Percentiles rank a stretch among this genome's conserved stretches.
Evolutionary conservation across 768 basidiomycete genomes (phyloP).

Genomic region (Chalciporus sphaerocephalus): DNA sequence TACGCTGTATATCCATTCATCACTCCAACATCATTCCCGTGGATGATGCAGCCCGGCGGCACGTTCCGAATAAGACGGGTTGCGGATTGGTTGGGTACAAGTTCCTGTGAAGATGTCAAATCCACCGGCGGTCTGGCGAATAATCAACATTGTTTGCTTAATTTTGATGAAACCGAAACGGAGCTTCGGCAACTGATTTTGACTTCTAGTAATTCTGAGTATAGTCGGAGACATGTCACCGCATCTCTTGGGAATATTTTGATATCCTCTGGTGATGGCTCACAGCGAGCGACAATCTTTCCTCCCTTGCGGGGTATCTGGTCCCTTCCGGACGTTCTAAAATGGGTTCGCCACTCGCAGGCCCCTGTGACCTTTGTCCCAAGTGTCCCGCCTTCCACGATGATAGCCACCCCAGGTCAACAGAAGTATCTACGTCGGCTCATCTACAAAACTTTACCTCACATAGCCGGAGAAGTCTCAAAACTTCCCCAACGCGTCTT

Average conservation of each 20-base stretch:
- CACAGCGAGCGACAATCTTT: slow-evolving; percentile 36
- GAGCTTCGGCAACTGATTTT: slow-evolving; percentile 15
- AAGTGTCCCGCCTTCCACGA: slow-evolving; percentile 39
- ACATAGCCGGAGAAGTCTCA: slow-evolving; percentile 4
- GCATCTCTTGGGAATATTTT: slow-evolving; percentile 58
- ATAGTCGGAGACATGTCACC: slow-evolving; percentile 24
- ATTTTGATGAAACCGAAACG: slow-evolving; percentile 22
- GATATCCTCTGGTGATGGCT: slow-evolving; percentile 36
- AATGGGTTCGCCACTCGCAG: slow-evolving; percentile 40
- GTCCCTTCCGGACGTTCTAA: slow-evolving; percentile 39
- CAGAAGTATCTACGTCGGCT: slow-evolving; percentile 44
- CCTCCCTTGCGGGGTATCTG: slow-evolving; percentile 46
- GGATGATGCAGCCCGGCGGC: slow-evolving; percentile 40
- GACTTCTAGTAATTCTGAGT: neutral
- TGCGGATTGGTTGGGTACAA: slow-evolving; percentile 51
- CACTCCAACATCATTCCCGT: slow-evolving; percentile 45
- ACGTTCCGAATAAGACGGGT: slow-evolving; percentile 61
- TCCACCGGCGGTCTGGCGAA: slow-evolving; percentile 38
- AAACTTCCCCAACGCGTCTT: slow-evolving; percentile 24
- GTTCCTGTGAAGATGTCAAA: slow-evolving; percentile 32
- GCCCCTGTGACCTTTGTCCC: slow-evolving; percentile 44
- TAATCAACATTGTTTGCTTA: slow-evolving; percentile 33
- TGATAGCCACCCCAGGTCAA: slow-evolving; percentile 27
- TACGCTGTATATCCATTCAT: slow-evolving; percentile 72
- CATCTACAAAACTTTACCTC: slow-evolving; percentile 40